Conservation (phyloP, 2,329 filamentous ascomycete species). For the Pseudohalonectria lignicola region DNA sequence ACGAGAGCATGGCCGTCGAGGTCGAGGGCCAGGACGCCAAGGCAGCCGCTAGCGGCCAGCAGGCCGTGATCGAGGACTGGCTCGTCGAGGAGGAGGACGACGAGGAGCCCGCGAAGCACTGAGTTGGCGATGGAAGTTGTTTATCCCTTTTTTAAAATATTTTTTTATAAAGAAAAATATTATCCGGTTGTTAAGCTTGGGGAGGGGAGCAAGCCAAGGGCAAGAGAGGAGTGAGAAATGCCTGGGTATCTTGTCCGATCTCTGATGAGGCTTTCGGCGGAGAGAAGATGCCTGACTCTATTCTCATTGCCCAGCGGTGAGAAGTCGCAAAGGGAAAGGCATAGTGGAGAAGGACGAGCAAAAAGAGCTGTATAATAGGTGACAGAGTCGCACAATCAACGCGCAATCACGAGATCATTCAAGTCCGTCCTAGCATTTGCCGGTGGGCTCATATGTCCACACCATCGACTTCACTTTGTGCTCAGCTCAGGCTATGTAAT, state of each 20-base stretch:
- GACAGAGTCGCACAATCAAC: too few species aligned
- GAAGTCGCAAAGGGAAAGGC: too few species aligned
- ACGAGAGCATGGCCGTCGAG: conserved; percentile 90
- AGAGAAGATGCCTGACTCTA: too few species aligned
- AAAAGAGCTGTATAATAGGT: conserved; percentile 2
- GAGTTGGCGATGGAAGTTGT: too few species aligned
- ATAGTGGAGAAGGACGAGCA: conserved; percentile 2
- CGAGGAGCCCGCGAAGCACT: conserved; percentile 34
- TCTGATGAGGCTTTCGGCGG: not conserved
- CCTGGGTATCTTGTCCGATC: not conserved
- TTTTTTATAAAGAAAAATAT: conserved; percentile 2
- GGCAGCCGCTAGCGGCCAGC: conserved; percentile 45
- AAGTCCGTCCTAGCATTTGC: too few species aligned
- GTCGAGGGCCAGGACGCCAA: conserved; percentile 73
- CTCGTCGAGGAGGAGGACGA: conserved; percentile 70
- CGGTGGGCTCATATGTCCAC: too few species aligned
- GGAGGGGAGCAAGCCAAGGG: not conserved
- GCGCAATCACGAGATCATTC: too few species aligned
- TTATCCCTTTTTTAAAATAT: conserved; percentile 7
- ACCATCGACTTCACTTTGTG: too few species aligned
- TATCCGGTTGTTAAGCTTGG: not conserved
- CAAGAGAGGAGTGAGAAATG: conserved; percentile 4
- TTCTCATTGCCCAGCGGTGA: too few species aligned
- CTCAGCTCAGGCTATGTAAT: too few species aligned
- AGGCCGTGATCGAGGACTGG: conserved; percentile 57